Evolutionary conservation across 2,329 filamentous ascomycete species (phyloP).

Genomic region (Rhexocercosporidium sp.): DNA sequence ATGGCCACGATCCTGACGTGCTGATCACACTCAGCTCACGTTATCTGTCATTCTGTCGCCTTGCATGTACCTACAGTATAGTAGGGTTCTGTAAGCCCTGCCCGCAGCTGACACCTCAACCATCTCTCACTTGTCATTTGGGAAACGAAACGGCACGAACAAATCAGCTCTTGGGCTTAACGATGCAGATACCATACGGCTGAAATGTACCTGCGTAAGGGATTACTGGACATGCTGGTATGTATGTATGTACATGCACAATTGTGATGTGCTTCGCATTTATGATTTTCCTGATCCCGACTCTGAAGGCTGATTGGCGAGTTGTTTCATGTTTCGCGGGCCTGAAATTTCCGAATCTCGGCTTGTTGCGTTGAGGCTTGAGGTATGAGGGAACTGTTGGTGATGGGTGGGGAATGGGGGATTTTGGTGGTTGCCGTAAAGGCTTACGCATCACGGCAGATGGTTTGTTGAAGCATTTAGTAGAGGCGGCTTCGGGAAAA

Average conservation of each 20-base stretch:
- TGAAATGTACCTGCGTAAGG: conserved; percentile 16
- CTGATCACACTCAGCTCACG: conserved; percentile 2
- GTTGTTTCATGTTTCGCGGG: background rate
- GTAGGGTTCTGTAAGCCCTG: background rate
- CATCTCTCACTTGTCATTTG: background rate
- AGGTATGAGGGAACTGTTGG: background rate
- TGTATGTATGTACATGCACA: background rate
- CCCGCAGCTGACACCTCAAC: background rate
- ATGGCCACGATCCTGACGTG: background rate
- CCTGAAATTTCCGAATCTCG: conserved; percentile 15
- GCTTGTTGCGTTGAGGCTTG: background rate
- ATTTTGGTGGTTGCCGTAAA: background rate
- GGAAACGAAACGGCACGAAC: background rate
- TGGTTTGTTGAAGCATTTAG: background rate
- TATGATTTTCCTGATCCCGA: conserved; percentile 8
- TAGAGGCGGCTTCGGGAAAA: background rate
- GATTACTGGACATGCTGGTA: too few relatives aligned
- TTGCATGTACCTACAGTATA: too few relatives aligned
- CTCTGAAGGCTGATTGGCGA: background rate
- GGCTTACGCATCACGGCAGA: background rate
- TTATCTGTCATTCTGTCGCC: background rate
- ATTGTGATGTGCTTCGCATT: conserved; percentile 16
- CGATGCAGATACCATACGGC: conserved; percentile 11
- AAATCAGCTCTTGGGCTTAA: background rate
- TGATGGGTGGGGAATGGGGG: background rate